phyloP scores from a whole-genome alignment of 2,329 filamentous ascomycete species.

The Whalleya microplaca region DNA sequence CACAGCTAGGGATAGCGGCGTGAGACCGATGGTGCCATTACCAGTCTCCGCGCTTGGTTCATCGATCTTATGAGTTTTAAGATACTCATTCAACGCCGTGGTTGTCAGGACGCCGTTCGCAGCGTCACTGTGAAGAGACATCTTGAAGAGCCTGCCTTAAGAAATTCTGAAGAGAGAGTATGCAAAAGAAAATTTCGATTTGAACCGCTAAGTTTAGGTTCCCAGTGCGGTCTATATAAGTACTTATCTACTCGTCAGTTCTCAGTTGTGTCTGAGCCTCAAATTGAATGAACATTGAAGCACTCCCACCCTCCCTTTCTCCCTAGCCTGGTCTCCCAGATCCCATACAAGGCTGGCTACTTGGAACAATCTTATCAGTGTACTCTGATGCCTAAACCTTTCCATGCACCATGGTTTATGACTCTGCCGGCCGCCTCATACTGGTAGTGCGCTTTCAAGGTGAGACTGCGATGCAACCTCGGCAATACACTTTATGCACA shows the following conservation, averaged over 20 bases:
- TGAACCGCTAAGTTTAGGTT: not conserved
- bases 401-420: not conserved
- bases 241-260: not conserved
- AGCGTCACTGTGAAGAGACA: conserved; percentile 15
- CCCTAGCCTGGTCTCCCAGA: not conserved
- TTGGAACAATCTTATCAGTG: not conserved
- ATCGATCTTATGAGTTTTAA: conserved; percentile 8
- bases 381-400: too few relatives aligned
- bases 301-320: not conserved
- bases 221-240: conserved; percentile 1
- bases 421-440: conserved; percentile 1
- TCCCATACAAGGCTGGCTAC: not conserved
- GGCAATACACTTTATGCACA: not conserved
- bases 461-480: conserved; percentile 15
- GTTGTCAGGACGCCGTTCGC: conserved; percentile 7
- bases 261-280: conserved; percentile 11
- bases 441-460: conserved; percentile 1
- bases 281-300: not conserved
- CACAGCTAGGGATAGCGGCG: conserved; percentile 17
- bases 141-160: conserved; percentile 3
- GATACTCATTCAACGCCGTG: conserved; percentile 6
- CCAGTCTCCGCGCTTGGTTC: conserved; percentile 11
- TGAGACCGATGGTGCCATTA: conserved; percentile 13
- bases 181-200: not conserved
- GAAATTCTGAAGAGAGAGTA: not conserved